A percentile compares a stretch with the other conserved stretches of the same genome.
These are phyloP conservation scores for Fragaria iinumae DNA, from an alignment of 306 rosid species.

Conservation along the genomic window DNA sequence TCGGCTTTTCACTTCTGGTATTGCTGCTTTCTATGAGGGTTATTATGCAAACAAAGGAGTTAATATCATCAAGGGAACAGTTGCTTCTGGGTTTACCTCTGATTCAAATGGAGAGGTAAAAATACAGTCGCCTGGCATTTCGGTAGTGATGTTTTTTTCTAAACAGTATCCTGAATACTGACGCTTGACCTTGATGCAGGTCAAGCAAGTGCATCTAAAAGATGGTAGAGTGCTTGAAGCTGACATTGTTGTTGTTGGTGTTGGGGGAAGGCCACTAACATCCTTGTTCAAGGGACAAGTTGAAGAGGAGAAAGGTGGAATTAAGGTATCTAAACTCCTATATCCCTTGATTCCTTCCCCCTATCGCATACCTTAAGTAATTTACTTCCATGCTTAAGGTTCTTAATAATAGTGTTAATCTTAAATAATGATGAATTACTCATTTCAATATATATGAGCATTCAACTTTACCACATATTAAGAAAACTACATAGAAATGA, in stretches of 20 bases:
- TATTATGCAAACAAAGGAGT: constrained; percentile 78
- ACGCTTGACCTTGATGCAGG: constrained; percentile 48
- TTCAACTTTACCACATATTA: neutral
- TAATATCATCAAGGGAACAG: constrained; percentile 86
- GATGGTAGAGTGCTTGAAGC: constrained; percentile 87
- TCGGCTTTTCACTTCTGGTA: constrained; percentile 82
- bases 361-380: neutral
- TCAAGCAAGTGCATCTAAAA: constrained; percentile 87
- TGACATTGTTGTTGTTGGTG: constrained; percentile 95
- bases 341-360: neutral
- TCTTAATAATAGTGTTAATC: too few species aligned
- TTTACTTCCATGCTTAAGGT: neutral
- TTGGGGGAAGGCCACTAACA: constrained; percentile 81
- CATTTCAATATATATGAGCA: neutral
- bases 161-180: neutral
- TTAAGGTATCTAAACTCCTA: constrained; percentile 53
- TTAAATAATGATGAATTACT: neutral
- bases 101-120: constrained; percentile 81
- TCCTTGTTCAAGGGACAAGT: constrained; percentile 90
- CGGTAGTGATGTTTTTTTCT: neutral
- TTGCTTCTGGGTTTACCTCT: constrained; percentile 75
- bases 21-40: constrained; percentile 88
- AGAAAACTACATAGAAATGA: neutral
- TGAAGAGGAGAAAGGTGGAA: constrained; percentile 91
- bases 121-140: neutral